Base-by-base conservation (phyloP, 2,329 filamentous ascomycete species). In the Diaporthe capsici region DNA sequence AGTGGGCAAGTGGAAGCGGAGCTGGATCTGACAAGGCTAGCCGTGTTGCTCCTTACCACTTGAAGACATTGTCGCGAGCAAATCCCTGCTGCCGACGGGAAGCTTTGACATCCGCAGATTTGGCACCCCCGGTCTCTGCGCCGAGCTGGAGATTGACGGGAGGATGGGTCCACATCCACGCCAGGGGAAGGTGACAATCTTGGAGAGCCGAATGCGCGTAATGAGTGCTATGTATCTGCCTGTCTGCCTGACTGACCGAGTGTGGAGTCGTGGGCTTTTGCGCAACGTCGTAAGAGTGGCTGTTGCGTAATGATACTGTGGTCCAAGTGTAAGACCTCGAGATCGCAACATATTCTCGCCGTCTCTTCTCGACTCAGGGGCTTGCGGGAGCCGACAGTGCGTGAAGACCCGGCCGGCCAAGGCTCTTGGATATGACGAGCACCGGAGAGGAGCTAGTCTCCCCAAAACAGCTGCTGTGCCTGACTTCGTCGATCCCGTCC, bases 1-100 rank as follows among this genome's bases (percentile, higher is more conserved):
- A 73, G 57, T 57, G 71, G 58, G 49, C 74, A 42, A 47, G 44
- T 67, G 53, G 61, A 53, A 65, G 58, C 42, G 65, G 63, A 44
- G 65, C 58, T 61, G 44, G 63, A 71, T 44, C 57, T 71, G 71
- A 73, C 71, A 73, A 65, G 47, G 71, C 58, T 71, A 47, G 72
- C 51, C 53, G 25, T 71, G 63, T 37, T 51, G 44, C 61, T 71
- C 65, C 31, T 60, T 74, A 60, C 65, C 73, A n/a, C 25, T 51
- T 51, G 25, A 12, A 74, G 65, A 49, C 58, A 74, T 63, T 60
- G 55, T 74, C 73, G 73, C 73, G 65, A 74, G 44, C 31, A 34
- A 53, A 74, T 71, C 63, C 73, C 65, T 74, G 65, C 55, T 51
- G 31, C 39, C 39, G 63, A 49, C 63, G 61, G 51, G 61, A 74